These are phyloP conservation scores for Mycena vitilis DNA, from an alignment of 768 basidiomycete genomes.

Conservation along the genomic window DNA sequence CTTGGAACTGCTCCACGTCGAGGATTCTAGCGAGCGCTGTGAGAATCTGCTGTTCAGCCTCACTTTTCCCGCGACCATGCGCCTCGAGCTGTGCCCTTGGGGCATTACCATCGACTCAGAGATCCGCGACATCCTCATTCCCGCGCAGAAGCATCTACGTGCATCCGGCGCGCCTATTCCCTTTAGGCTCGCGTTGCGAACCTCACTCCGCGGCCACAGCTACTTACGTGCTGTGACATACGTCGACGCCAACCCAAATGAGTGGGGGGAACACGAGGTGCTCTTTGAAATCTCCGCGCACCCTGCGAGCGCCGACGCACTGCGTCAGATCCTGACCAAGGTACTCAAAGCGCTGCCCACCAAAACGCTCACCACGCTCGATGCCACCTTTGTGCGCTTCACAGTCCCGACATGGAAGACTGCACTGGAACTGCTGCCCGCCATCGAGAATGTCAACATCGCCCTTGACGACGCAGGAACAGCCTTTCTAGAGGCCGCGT, in stretches of 20 bases:
- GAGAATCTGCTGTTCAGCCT: no score
- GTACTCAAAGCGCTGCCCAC: conserved; percentile 11
- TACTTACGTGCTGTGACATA: background rate
- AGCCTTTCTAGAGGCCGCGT: background rate
- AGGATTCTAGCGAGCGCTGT: no score
- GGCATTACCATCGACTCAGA: background rate
- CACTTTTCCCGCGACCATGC: no score
- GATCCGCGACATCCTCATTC: conserved; percentile 6
- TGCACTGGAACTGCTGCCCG: conserved; percentile 2
- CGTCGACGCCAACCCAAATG: background rate
- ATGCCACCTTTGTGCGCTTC: background rate
- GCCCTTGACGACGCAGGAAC: background rate
- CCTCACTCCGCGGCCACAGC: background rate
- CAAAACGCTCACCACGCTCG: background rate
- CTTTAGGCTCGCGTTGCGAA: background rate
- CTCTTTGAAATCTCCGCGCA: background rate
- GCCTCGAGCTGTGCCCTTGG: background rate
- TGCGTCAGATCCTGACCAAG: conserved; percentile 6
- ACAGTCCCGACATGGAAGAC: background rate
- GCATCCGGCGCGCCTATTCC: background rate
- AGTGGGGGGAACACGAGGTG: no score
- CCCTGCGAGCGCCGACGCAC: background rate
- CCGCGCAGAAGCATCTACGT: background rate
- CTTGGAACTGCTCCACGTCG: no score
- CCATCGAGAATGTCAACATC: background rate